Evolutionary conservation across 345 rosid genomes (phyloP).

Genomic region (Camelina laxa): DNA sequence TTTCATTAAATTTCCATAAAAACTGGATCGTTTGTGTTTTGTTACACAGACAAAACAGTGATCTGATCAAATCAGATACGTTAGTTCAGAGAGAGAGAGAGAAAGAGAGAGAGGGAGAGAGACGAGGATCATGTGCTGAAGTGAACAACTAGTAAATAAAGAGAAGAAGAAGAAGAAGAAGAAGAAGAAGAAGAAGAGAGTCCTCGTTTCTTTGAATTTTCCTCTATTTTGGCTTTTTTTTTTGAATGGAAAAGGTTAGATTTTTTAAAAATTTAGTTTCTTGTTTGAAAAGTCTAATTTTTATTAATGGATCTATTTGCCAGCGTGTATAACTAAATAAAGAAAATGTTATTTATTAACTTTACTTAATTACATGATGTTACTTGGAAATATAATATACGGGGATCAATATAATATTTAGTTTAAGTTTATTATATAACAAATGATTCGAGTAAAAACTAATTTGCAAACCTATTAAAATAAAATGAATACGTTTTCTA

Average conservation of each 20-base stretch:
- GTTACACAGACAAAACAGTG: conserved; percentile 30
- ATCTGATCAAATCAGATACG: conserved; percentile 33
- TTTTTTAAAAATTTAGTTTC: conserved; percentile 2
- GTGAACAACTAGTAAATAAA: conserved; percentile 46
- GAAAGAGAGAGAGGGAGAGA: conserved; percentile 6
- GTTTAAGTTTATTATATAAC: not conserved
- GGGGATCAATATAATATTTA: too few species aligned
- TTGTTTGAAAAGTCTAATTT: conserved; percentile 27
- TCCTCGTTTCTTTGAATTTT: conserved; percentile 33
- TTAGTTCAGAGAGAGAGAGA: conserved; percentile 31
- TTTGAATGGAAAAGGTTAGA: not conserved
- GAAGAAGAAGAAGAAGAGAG: conserved; percentile 36
- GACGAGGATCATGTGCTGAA: conserved; percentile 44
- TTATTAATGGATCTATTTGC: conserved; percentile 15
- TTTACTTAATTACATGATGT: not conserved
- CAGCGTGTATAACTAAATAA: not conserved
- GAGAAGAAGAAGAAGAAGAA: conserved; percentile 28
- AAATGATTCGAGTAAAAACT: not conserved
- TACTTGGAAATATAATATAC: not conserved
- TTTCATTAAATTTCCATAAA: conserved; percentile 42
- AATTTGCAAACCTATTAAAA: not conserved
- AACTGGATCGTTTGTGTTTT: conserved; percentile 41
- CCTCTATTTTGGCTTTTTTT: conserved; percentile 6
- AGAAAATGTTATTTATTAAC: not conserved
- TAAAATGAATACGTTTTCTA: too few species aligned